These are phyloP conservation scores for Aphanoascus verrucosus DNA, from an alignment of 2,329 filamentous ascomycete species.

Conservation along the genomic window DNA sequence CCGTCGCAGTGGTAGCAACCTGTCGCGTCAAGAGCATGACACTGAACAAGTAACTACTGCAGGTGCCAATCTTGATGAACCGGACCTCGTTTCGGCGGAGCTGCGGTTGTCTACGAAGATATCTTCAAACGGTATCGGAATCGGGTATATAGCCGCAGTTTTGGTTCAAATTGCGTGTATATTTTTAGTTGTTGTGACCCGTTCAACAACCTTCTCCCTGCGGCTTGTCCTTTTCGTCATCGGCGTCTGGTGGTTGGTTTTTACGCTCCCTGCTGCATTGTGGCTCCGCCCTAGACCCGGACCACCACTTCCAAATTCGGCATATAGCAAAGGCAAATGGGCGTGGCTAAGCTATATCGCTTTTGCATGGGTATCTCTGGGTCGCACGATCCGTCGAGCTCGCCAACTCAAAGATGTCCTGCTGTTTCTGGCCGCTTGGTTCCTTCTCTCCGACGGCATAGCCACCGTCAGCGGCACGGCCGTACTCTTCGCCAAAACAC, in stretches of 20 bases:
- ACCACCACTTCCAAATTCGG: slow-evolving; percentile 54
- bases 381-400: slow-evolving; percentile 66
- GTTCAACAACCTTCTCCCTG: slow-evolving; percentile 73
- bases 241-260: slow-evolving; percentile 84
- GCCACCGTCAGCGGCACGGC: slow-evolving; percentile 91
- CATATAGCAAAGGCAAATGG: slow-evolving; percentile 29
- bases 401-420: slow-evolving; percentile 65
- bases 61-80: neutral
- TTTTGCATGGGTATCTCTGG: slow-evolving; percentile 80
- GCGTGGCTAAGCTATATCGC: slow-evolving; percentile 61
- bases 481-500: slow-evolving; percentile 89
- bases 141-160: slow-evolving; percentile 80
- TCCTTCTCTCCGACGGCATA: slow-evolving; percentile 84
- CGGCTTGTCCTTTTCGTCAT: slow-evolving; percentile 78
- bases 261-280: slow-evolving; percentile 76
- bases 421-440: slow-evolving; percentile 84
- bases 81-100: slow-evolving; percentile 44
- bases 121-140: slow-evolving; percentile 83
- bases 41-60: slow-evolving; percentile 24
- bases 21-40: neutral
- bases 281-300: slow-evolving; percentile 85
- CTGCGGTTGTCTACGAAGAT: slow-evolving; percentile 79
- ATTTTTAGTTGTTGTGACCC: slow-evolving; percentile 58
- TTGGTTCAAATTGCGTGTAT: slow-evolving; percentile 76
- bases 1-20: neutral